Conservation (phyloP, 2,329 filamentous ascomycete species). For the Penicillium sumatraense region DNA sequence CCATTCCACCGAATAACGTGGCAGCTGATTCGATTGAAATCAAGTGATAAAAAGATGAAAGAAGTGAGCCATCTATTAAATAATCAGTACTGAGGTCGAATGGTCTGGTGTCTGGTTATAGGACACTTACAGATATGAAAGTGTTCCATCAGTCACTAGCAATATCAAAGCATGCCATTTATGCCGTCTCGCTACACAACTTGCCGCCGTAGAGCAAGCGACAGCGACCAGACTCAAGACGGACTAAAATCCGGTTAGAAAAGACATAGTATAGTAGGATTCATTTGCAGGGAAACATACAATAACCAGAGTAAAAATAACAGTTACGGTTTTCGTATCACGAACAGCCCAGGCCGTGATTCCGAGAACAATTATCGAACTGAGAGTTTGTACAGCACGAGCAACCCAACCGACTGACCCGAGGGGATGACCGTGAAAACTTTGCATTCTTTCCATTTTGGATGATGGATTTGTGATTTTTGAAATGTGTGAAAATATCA, state of each 20-base stretch:
- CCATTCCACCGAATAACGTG: slow-evolving; percentile 20
- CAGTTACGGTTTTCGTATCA: slow-evolving; percentile 21
- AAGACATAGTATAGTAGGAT: background rate
- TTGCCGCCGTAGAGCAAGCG: slow-evolving; percentile 6
- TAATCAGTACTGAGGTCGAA: no score
- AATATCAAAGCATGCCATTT: slow-evolving; percentile 19
- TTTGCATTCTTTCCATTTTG: slow-evolving; percentile 5
- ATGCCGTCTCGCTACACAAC: slow-evolving; percentile 8
- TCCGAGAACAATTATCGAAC: slow-evolving; percentile 23
- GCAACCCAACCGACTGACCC: slow-evolving; percentile 13
- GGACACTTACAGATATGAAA: slow-evolving; percentile 23
- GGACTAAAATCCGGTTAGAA: slow-evolving; percentile 1
- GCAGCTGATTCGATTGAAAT: slow-evolving; percentile 22
- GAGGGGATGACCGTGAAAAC: slow-evolving; percentile 14
- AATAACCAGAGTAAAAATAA: slow-evolving; percentile 22
- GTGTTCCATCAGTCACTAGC: slow-evolving; percentile 7
- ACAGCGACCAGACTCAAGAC: slow-evolving; percentile 13
- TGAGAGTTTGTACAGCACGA: slow-evolving; percentile 15
- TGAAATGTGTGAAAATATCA: no score
- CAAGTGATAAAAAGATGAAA: slow-evolving; percentile 23
- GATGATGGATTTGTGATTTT: background rate
- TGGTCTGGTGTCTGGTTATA: no score
- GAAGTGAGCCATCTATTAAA: slow-evolving; percentile 23
- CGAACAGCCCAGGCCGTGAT: slow-evolving; percentile 26
- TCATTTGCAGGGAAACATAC: slow-evolving; percentile 19